These are phyloP conservation scores for Paramecium primaurelia DNA, from an alignment of 73 alveolate genomes.

Conservation along the genomic window DNA sequence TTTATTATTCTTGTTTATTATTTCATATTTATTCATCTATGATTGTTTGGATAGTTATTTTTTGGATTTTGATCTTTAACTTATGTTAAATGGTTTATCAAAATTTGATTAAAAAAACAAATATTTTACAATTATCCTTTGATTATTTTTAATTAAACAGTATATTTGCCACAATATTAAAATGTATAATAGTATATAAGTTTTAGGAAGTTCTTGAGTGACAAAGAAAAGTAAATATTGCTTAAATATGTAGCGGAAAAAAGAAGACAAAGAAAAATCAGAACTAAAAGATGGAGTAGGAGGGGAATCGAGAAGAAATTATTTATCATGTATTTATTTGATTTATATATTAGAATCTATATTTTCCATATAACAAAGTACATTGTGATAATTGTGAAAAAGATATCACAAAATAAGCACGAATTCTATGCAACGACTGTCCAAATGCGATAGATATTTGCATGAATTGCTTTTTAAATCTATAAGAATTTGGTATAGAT, in stretches of 20 bases:
- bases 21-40: too few relatives aligned
- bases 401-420: constrained; percentile 57
- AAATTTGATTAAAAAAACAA: neutral
- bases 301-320: constrained; percentile 9
- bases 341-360: constrained; percentile 38
- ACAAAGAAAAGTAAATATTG: constrained; percentile 42
- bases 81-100: neutral
- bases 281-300: neutral
- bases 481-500: constrained; percentile 37
- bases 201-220: constrained; percentile 40
- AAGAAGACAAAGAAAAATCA: constrained; percentile 18
- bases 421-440: constrained; percentile 51
- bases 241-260: neutral
- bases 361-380: constrained; percentile 55
- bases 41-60: neutral
- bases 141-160: neutral
- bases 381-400: constrained; percentile 61
- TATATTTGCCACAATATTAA: constrained; percentile 15
- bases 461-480: constrained; percentile 54
- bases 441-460: constrained; percentile 52
- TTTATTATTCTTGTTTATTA: too few relatives aligned
- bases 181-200: constrained; percentile 17
- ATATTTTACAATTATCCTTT: neutral
- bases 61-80: neutral
- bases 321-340: constrained; percentile 15